phyloP scores from a whole-genome alignment of 2,329 filamentous ascomycete genomes.

The Seiridium cupressi region DNA sequence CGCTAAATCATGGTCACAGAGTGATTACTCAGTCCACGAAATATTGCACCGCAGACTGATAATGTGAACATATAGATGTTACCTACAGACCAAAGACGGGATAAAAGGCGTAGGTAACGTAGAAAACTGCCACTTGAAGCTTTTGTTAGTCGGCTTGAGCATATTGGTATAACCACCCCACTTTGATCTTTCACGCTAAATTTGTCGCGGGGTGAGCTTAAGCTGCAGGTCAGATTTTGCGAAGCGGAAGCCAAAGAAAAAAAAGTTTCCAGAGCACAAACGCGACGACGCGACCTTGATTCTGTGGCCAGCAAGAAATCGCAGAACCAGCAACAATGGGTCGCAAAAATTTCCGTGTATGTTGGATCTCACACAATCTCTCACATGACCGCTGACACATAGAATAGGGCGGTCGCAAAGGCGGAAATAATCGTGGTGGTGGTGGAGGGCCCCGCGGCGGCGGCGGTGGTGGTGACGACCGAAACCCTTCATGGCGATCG shows the following conservation, averaged over 20 bases:
- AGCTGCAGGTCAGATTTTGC: too few relatives aligned
- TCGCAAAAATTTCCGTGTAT: not conserved
- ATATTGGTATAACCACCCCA: too few relatives aligned
- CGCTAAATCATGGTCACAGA: too few relatives aligned
- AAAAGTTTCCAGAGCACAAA: not conserved
- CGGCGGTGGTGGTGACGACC: slow-evolving; percentile 41
- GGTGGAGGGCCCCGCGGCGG: slow-evolving; percentile 24
- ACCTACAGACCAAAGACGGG: too few relatives aligned
- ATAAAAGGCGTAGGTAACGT: too few relatives aligned
- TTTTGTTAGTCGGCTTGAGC: too few relatives aligned
- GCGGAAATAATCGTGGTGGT: slow-evolving; percentile 15
- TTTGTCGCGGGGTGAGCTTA: too few relatives aligned
- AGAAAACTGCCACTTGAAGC: too few relatives aligned
- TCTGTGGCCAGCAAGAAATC: not conserved
- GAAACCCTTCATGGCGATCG: slow-evolving; percentile 33
- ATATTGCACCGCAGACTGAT: too few relatives aligned
- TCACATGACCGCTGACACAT: not conserved
- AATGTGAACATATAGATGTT: too few relatives aligned
- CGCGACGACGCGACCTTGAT: not conserved
- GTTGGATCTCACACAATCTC: not conserved
- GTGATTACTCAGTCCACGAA: too few relatives aligned
- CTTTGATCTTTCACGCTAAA: too few relatives aligned
- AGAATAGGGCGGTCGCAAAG: slow-evolving; percentile 27
- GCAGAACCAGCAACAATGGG: not conserved
- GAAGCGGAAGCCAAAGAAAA: not conserved